These are phyloP conservation scores for Tillandsia leiboldiana DNA, from an alignment of 176 grass and related monocot species.

Conservation along the genomic window DNA sequence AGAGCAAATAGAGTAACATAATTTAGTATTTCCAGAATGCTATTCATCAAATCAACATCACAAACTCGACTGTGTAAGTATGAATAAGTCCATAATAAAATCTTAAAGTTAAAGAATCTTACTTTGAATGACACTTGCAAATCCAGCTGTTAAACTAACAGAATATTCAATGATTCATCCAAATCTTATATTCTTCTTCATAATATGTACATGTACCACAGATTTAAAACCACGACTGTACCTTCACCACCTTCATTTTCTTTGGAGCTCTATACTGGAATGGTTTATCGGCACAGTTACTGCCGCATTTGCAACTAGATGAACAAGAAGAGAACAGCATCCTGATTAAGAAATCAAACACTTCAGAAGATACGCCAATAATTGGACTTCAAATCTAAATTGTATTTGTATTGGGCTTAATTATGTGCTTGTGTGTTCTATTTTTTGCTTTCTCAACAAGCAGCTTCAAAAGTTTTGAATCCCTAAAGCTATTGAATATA, in stretches of 20 bases:
- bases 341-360: slow-evolving; percentile 41
- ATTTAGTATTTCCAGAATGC: too few species aligned
- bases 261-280: slow-evolving; percentile 75
- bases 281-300: slow-evolving; percentile 61
- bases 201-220: neutral
- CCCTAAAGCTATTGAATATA: neutral
- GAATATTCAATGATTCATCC: neutral
- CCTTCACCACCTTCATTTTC: slow-evolving; percentile 76
- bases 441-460: neutral
- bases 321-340: slow-evolving; percentile 96
- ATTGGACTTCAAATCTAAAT: neutral
- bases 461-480: neutral
- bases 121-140: too few species aligned
- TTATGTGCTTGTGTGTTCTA: neutral
- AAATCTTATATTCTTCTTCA: neutral
- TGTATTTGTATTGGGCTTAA: neutral
- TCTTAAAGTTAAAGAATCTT: too few species aligned
- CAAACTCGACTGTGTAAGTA: too few species aligned
- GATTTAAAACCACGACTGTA: slow-evolving; percentile 16
- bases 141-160: too few species aligned
- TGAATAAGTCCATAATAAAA: too few species aligned
- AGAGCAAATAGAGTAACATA: too few species aligned
- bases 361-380: slow-evolving; percentile 12
- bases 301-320: slow-evolving; percentile 65
- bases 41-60: too few species aligned